These are phyloP conservation scores for Multifurca ochricompacta DNA, from an alignment of 768 basidiomycete genomes.

Conservation along the genomic window DNA sequence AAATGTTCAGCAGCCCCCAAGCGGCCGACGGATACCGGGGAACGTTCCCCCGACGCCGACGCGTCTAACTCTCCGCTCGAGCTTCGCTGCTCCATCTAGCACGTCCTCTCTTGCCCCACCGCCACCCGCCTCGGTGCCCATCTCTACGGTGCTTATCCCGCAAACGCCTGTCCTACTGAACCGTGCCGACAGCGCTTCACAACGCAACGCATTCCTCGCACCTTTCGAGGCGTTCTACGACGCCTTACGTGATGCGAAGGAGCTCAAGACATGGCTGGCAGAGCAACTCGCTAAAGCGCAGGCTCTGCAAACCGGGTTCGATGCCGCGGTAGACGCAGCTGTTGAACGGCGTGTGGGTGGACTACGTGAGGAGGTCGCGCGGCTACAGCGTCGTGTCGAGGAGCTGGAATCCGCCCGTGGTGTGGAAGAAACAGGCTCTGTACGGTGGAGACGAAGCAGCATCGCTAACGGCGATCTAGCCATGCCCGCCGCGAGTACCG, in stretches of 20 bases:
- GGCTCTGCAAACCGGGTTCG: constrained; percentile 45
- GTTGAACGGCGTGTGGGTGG: constrained; percentile 54
- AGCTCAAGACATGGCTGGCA: constrained; percentile 68
- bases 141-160: constrained; percentile 56
- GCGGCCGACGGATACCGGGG: constrained; percentile 17
- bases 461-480: constrained; percentile 15
- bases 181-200: constrained; percentile 49
- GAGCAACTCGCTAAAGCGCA: constrained; percentile 66
- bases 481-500: constrained; percentile 3
- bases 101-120: constrained; percentile 12
- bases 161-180: constrained; percentile 63
- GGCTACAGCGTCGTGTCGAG: constrained; percentile 55
- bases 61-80: constrained; percentile 20
- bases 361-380: constrained; percentile 54
- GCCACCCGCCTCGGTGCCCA: constrained; percentile 54
- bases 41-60: constrained; percentile 22
- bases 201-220: constrained; percentile 70
- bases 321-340: constrained; percentile 47
- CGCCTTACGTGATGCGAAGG: constrained; percentile 69
- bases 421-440: background rate
- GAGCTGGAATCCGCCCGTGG: constrained; percentile 52
- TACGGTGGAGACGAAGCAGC: constrained; percentile 22
- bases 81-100: constrained; percentile 21
- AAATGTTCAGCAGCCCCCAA: constrained; percentile 12
- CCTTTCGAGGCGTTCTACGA: constrained; percentile 85